These are phyloP conservation scores for Trichoderma asperellum DNA, from an alignment of 2,329 filamentous ascomycete genomes.

Conservation along the genomic window DNA sequence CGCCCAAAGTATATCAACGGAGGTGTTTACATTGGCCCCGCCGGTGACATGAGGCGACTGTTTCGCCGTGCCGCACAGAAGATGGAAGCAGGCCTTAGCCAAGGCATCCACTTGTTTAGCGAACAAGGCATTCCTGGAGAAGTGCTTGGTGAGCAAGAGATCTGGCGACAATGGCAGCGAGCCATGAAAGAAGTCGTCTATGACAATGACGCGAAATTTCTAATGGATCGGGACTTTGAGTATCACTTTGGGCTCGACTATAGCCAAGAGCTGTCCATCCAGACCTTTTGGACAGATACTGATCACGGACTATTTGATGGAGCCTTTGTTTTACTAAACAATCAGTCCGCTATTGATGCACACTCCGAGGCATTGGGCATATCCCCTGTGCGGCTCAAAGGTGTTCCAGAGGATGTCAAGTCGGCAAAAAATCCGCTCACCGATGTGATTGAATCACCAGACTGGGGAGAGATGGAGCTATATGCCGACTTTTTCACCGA, in stretches of 20 bases:
- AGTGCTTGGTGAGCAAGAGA: conserved; percentile 39
- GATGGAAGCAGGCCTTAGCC: conserved; percentile 28
- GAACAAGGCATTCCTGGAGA: conserved; percentile 39
- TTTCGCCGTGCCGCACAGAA: not conserved
- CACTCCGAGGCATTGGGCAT: conserved; percentile 31
- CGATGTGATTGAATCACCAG: conserved; percentile 27
- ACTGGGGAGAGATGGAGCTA: conserved; percentile 36
- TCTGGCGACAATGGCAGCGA: conserved; percentile 38
- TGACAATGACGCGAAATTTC: conserved; percentile 4
- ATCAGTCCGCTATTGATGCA: conserved; percentile 31
- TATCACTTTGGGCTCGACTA: conserved; percentile 39
- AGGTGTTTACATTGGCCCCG: not conserved
- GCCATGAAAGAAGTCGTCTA: conserved; percentile 33
- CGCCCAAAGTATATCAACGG: conserved; percentile 11
- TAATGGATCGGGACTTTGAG: conserved; percentile 33
- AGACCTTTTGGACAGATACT: conserved; percentile 34
- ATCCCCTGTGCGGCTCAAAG: conserved; percentile 31
- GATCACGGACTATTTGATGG: conserved; percentile 28
- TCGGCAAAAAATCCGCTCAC: conserved; percentile 15
- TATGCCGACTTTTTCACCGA: conserved; percentile 38
- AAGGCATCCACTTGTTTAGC: conserved; percentile 34
- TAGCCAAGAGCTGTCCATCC: conserved; percentile 36
- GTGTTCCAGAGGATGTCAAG: conserved; percentile 33
- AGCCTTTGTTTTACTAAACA: conserved; percentile 32
- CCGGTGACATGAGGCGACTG: not conserved